Conservation (phyloP, 768 basidiomycete genomes). For the Hygrophorus pudorinus region DNA sequence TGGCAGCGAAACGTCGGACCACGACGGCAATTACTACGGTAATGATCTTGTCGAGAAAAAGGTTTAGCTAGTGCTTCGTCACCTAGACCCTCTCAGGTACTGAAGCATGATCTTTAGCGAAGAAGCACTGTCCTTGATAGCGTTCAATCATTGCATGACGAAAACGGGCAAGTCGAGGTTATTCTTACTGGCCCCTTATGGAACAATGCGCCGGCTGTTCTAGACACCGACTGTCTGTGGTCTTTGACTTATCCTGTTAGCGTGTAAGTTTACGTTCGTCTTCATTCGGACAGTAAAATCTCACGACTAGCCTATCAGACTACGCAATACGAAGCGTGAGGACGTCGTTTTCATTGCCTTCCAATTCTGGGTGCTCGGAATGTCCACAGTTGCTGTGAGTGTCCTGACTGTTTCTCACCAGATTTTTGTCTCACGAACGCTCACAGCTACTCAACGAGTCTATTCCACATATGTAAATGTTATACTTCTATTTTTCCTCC, state of each 20-base stretch:
- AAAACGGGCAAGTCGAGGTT: background rate
- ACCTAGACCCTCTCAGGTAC: too few relatives aligned
- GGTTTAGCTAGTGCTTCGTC: too few relatives aligned
- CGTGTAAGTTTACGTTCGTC: constrained; percentile 33
- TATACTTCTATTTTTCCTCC: background rate
- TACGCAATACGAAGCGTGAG: constrained; percentile 65
- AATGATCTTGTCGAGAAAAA: too few relatives aligned
- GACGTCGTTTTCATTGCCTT: constrained; percentile 71
- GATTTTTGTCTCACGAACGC: background rate
- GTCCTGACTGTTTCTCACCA: constrained; percentile 12
- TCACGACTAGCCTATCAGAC: constrained; percentile 25
- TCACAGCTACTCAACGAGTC: constrained; percentile 52
- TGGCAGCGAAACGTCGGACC: background rate
- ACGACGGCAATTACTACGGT: too few relatives aligned
- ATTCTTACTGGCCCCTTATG: background rate
- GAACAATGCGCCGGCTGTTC: constrained; percentile 15
- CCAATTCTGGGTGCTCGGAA: constrained; percentile 72
- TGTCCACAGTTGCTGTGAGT: constrained; percentile 54
- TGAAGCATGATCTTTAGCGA: background rate
- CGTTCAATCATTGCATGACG: background rate
- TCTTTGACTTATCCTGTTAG: constrained; percentile 63
- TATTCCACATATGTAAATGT: constrained; percentile 52
- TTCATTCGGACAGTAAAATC: background rate
- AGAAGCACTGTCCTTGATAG: background rate
- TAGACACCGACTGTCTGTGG: constrained; percentile 42